phyloP scores from a whole-genome alignment of 768 basidiomycete species.

The Pleurotus djamor region DNA sequence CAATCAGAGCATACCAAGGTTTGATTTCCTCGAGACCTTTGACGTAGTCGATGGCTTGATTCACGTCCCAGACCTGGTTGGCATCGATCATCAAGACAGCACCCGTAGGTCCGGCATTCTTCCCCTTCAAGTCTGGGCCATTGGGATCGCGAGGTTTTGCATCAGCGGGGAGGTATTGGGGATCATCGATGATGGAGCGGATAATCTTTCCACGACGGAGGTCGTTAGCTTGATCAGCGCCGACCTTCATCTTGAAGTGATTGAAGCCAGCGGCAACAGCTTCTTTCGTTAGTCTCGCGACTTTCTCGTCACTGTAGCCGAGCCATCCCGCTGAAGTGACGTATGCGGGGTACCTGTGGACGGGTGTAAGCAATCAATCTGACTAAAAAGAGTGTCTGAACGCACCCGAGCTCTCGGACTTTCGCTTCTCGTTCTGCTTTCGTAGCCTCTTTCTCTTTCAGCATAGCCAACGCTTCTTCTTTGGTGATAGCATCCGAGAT shows the following conservation, averaged over 20 bases:
- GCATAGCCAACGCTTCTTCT: constrained; percentile 83
- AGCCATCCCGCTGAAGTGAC: constrained; percentile 95
- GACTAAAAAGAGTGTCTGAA: neutral
- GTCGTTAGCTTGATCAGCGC: constrained; percentile 78
- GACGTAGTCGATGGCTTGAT: constrained; percentile 91
- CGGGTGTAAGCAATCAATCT: neutral
- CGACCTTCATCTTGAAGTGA: constrained; percentile 99
- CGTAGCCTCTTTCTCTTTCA: constrained; percentile 71
- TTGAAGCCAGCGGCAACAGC: constrained; percentile 89
- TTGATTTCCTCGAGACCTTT: constrained; percentile 74
- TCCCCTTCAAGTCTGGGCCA: constrained; percentile 66
- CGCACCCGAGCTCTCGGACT: constrained; percentile 68
- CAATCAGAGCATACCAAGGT: constrained; percentile 62
- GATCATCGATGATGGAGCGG: constrained; percentile 94
- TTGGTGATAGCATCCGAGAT: constrained; percentile 92
- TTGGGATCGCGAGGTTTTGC: constrained; percentile 56
- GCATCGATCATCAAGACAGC: constrained; percentile 97
- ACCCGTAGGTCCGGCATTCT: constrained; percentile 94
- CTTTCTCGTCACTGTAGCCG: constrained; percentile 92
- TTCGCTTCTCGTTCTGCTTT: constrained; percentile 79
- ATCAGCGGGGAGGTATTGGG: constrained; percentile 70
- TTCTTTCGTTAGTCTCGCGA: constrained; percentile 81
- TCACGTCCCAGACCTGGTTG: constrained; percentile 96
- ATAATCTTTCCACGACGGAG: constrained; percentile 86
- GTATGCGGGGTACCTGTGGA: constrained; percentile 85